These are phyloP conservation scores for Cerioporus squamosus DNA, from an alignment of 1,284 basidiomycete genomes.

Conservation along the genomic window DNA sequence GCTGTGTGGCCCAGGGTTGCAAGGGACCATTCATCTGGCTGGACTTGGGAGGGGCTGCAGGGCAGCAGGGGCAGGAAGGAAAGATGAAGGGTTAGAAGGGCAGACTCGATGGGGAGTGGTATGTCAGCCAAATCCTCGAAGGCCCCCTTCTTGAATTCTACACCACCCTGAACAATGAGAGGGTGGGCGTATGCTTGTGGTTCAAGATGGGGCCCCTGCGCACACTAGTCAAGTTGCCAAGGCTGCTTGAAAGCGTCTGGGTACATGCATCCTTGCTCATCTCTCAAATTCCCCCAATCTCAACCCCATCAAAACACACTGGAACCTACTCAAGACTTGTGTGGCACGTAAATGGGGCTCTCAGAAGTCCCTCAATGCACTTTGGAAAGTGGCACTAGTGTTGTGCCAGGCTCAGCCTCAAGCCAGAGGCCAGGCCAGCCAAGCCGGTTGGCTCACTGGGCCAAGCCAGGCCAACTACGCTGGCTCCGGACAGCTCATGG, in stretches of 20 bases:
- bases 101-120: not conserved
- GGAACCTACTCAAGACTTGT: not conserved
- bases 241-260: not conserved
- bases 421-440: no score
- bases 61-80: not conserved
- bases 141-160: not conserved
- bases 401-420: no score
- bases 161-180: not conserved
- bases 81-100: not conserved
- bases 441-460: no score
- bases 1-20: not conserved
- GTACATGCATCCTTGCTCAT: not conserved
- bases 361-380: not conserved
- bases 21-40: not conserved
- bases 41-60: not conserved
- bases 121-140: not conserved
- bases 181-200: not conserved
- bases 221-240: not conserved
- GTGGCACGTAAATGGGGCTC: not conserved
- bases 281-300: not conserved
- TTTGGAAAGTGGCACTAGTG: not conserved
- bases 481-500: no score
- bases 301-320: not conserved
- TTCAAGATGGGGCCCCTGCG: not conserved
- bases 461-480: no score